Base-by-base conservation (phyloP, 2,329 filamentous ascomycete species). In the Exophiala sp. region DNA sequence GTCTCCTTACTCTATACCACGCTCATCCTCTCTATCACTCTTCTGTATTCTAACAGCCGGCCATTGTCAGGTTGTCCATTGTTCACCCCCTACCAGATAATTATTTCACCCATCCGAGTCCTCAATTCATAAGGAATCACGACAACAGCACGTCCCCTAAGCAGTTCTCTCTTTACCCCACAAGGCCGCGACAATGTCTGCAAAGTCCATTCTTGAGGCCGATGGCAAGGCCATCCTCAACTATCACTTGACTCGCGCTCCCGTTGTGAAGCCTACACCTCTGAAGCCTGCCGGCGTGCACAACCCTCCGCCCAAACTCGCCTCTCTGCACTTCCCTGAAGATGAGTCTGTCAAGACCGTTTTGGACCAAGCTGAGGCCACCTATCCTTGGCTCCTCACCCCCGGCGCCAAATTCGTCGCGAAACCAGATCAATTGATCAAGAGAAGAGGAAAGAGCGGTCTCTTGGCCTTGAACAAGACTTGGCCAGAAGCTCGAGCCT, bases 151-250 rank as follows among this genome's bases (percentile, higher is more conserved):
- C 32, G 23, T 43, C 39, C 40, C 16, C 41, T 48, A 24, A 37
- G 3, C 42, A 34, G 35, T 19, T 37, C 42, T 45, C 29, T 3
- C 16, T 45, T 19, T 55, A 49, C 59, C 55, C 53, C 47, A 61
- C 58, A 56, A 54, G 50, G 52, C 56, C 56, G 55, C 56, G 72
- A 80, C 66, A 66, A 94, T 94, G 88, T 89, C 88, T 70, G 88
- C 93, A 73, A 98, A 98, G 78, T 86, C 91, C 63, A 97, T 98
- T 70, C 76, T 86, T 80, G 93, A 98, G 81, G 91, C 91, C 80
- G 93, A 98, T 78, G 93, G 93, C 82, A 98, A 98, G 86, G 93
- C 93, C 81, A 97, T 98, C 79, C 82, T 98, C 82, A 97, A 96
- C 86, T 98, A 97, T 82, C 93, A 97, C 80, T 89, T 98, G 75